Evolutionary conservation across 257 asterid species (phyloP).

Genomic region (Lantana camara): DNA sequence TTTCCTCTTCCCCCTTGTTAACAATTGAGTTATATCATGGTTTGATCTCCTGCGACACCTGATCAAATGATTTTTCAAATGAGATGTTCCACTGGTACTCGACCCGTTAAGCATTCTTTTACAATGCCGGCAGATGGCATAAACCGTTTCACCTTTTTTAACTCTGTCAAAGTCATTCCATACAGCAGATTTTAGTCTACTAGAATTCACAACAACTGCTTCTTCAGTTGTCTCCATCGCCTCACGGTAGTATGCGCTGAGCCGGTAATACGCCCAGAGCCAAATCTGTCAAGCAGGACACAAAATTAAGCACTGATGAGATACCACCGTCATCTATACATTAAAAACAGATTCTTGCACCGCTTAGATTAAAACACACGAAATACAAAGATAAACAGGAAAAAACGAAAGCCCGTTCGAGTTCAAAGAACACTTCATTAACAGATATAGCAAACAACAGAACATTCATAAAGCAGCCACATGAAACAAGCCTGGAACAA

Average conservation of each 20-base stretch:
- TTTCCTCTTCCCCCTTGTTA: conserved; percentile 76
- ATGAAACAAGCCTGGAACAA: conserved; percentile 8
- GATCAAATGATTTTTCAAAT: conserved; percentile 86
- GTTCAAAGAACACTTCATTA: not conserved
- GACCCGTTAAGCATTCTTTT: conserved; percentile 92
- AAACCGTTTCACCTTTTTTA: conserved; percentile 73
- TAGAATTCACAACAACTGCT: conserved; percentile 68
- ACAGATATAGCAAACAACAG: not conserved
- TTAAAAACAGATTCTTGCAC: not conserved
- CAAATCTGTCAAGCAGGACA: conserved; percentile 27
- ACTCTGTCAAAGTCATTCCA: conserved; percentile 98
- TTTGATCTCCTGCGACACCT: conserved; percentile 79
- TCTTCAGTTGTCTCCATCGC: conserved; percentile 82
- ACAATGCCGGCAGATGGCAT: conserved; percentile 86
- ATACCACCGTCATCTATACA: not conserved
- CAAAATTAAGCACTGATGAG: not conserved
- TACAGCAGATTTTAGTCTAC: conserved; percentile 83
- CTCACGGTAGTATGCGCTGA: conserved; percentile 3
- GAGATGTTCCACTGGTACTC: conserved; percentile 95
- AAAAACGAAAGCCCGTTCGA: not conserved
- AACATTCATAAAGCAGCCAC: not conserved
- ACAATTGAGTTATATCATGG: conserved; percentile 58
- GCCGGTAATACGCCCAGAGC: not conserved
- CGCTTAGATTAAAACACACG: not conserved
- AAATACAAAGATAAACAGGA: not conserved